Conservation (phyloP, 2,329 filamentous ascomycete species). For the Fusarium caatingaense region DNA sequence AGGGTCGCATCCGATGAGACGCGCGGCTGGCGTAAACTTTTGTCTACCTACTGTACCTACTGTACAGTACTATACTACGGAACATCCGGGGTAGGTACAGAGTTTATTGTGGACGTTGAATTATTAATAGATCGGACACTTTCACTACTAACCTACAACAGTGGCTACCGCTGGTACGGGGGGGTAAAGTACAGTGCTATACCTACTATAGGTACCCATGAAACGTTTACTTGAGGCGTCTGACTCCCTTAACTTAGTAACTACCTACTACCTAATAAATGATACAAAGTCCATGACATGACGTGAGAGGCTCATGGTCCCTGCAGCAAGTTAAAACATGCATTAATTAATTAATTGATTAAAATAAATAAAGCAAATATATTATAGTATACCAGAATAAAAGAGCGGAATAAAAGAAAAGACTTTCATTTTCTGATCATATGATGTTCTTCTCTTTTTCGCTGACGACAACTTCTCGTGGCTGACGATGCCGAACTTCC, state of each 20-base stretch:
- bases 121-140: slow-evolving; percentile 3
- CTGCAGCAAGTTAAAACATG: slow-evolving; percentile 7
- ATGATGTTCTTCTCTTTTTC: background rate
- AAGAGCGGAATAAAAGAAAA: background rate
- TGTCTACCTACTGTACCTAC: background rate
- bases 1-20: background rate
- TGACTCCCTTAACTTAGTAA: background rate
- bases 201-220: background rate
- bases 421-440: background rate
- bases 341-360: background rate
- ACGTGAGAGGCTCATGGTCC: slow-evolving; percentile 8
- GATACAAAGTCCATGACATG: background rate
- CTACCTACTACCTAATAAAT: background rate
- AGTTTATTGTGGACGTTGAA: background rate
- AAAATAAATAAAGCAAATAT: background rate
- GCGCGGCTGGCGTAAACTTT: slow-evolving; percentile 17
- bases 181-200: too few relatives aligned
- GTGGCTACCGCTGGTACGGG: background rate
- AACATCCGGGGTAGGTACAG: background rate
- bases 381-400: background rate
- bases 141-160: background rate
- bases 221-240: slow-evolving; percentile 9
- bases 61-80: background rate
- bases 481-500: slow-evolving; percentile 30
- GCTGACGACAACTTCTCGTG: slow-evolving; percentile 32